Base-by-base conservation (phyloP, 768 basidiomycete genomes). In the Paxillus rubicundulus region DNA sequence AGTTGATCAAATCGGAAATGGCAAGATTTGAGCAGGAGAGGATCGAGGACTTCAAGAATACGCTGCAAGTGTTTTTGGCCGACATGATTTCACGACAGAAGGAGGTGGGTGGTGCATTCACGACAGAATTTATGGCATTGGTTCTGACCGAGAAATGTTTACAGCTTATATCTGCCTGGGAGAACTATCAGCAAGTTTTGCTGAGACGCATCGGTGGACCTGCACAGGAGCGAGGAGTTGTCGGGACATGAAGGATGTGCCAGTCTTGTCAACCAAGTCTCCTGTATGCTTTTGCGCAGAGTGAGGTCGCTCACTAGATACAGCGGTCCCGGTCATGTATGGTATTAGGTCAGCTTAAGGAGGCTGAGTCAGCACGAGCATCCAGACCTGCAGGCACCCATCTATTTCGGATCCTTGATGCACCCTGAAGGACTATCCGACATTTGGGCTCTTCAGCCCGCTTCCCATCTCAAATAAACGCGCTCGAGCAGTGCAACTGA, bases 21-120 rank as follows among this genome's bases (percentile, higher is more conserved):
- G 84, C 83, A 5, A 77, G 96, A 39, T 98, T 98, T 64, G 96
- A 99, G 72, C 82, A 85, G 64, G 96, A 97, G 70, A 82, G 95
- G 39, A 80, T 98, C 21, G 89, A 92, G 44, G 96, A 98, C 66
- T 97, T 98, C 70, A 95, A 94, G 70, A 76, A 80, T 40, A 79
- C 87, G 3, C 68, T 99, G 58, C 88, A 92, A 67, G 78, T 78
- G 4, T 94, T 92, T 69, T 72, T 98, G 49, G 88, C 93, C 39
- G 90, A 87, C 5, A 89, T 96, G 87, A 87, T 95, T 45, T 69
- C 77, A 4, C 77, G 85, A 48, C 95, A 99, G 73, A 91, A 87
- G 67, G 82, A 88, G 77, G 86, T 86, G 30, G 50, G 79, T 61
- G 28, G 17, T 14, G 14, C n/a, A 3, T 14, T 14, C 13, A 33